phyloP scores from a whole-genome alignment of 2,329 filamentous ascomycete genomes.

The Fusarium torreyae region DNA sequence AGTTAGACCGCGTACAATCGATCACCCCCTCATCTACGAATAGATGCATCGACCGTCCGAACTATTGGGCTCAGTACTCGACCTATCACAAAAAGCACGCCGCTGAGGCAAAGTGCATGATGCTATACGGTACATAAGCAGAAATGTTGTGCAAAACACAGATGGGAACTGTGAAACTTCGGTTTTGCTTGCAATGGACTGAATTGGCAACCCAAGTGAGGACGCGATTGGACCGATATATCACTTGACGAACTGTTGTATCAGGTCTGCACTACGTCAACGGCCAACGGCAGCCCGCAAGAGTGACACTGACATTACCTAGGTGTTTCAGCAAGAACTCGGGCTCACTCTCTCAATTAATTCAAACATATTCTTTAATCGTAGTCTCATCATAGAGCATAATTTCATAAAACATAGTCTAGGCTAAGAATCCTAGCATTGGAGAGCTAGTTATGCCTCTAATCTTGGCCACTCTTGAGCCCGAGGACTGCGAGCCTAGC shows the following conservation, averaged over 20 bases:
- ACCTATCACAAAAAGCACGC: constrained; percentile 20
- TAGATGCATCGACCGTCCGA: constrained; percentile 2
- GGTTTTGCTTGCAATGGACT: neutral
- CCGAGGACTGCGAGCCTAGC: neutral
- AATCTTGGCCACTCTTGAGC: no score
- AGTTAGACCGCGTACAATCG: neutral
- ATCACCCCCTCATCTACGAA: neutral
- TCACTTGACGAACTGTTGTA: constrained; percentile 33
- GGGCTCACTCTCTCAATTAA: no score
- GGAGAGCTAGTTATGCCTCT: no score
- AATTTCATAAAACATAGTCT: no score
- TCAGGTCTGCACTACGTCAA: constrained; percentile 15
- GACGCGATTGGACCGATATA: constrained; percentile 19
- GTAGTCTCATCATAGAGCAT: no score
- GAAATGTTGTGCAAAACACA: neutral
- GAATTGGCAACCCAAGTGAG: neutral
- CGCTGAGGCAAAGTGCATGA: neutral
- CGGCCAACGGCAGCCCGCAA: constrained; percentile 29
- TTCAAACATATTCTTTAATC: no score
- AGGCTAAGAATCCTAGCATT: no score
- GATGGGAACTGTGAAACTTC: constrained; percentile 1
- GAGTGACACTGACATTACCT: constrained; percentile 15
- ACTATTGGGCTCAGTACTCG: constrained; percentile 1
- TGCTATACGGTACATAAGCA: neutral
- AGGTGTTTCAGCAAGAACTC: no score